Percentiles rank a stretch among this genome's conserved stretches.
Evolutionary conservation across 257 asterid genomes (phyloP).

Genomic region (Marsdenia floribunda): DNA sequence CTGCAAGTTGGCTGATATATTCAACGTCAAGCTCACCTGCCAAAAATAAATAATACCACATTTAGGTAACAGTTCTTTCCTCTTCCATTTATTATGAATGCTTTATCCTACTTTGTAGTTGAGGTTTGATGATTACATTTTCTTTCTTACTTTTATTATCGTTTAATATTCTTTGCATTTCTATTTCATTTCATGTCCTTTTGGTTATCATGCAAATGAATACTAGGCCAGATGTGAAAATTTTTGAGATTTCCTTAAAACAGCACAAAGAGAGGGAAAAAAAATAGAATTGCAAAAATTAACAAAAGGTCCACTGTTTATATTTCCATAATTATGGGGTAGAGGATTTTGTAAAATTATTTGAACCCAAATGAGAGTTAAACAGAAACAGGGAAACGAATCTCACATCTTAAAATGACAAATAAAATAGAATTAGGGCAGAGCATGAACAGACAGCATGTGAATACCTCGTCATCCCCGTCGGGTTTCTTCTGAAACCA

Average conservation of each 20-base stretch:
- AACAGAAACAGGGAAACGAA: not conserved
- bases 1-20: conserved; percentile 55
- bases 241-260: not conserved
- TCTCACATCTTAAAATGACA: not conserved
- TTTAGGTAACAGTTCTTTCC: not conserved
- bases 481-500: conserved; percentile 85
- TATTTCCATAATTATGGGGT: not conserved
- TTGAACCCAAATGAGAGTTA: not conserved
- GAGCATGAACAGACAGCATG: conserved; percentile 5
- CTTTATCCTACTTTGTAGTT: not conserved
- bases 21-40: conserved; percentile 76
- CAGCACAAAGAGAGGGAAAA: not conserved
- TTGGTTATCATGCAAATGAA: not conserved
- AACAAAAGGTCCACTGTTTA: not conserved
- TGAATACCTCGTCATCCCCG: conserved; percentile 73
- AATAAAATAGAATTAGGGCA: not conserved
- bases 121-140: not conserved
- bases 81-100: not conserved
- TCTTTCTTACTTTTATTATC: no score
- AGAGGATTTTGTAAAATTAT: not conserved
- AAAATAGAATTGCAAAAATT: not conserved
- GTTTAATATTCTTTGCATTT: not conserved
- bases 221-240: not conserved
- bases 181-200: not conserved
- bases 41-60: not conserved